Percentiles rank a stretch among this genome's conserved stretches.
Evolutionary conservation across 257 asterid genomes (phyloP).

Genomic region (Nicotiana tomentosiformis): DNA sequence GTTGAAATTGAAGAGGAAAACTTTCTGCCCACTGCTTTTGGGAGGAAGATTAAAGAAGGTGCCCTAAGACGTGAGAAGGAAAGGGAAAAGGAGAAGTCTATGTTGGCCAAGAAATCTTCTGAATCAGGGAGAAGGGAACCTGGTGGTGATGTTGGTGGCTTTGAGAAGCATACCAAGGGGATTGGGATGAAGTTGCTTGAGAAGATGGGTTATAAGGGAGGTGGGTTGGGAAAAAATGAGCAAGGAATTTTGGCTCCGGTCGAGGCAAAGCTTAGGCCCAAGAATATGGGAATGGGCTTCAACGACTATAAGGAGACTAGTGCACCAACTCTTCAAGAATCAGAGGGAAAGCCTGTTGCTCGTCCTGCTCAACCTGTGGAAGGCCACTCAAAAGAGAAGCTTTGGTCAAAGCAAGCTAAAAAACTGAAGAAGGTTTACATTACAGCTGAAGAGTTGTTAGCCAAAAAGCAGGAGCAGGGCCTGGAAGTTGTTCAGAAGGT

Average conservation of each 20-base stretch:
- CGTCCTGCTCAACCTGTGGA: constrained; percentile 33
- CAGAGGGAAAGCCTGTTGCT: constrained; percentile 32
- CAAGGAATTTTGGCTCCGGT: constrained; percentile 71
- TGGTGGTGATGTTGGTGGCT: constrained; percentile 44
- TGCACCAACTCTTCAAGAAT: constrained; percentile 35
- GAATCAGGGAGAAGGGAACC: constrained; percentile 30
- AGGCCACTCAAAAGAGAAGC: constrained; percentile 43
- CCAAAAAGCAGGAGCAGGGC: constrained; percentile 65
- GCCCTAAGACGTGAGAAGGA: constrained; percentile 55
- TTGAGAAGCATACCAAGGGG: constrained; percentile 71
- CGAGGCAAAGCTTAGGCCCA: constrained; percentile 74
- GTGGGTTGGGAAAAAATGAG: constrained; percentile 74
- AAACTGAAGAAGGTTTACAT: constrained; percentile 48
- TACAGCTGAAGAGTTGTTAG: constrained; percentile 69
- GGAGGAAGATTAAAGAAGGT: constrained; percentile 60
- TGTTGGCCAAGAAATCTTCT: constrained; percentile 46
- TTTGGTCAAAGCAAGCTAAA: constrained; percentile 59
- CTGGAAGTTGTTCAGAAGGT: constrained; percentile 70
- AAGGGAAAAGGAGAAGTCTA: constrained; percentile 50
- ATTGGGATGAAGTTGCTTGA: constrained; percentile 61
- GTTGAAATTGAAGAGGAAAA: constrained; percentile 28
- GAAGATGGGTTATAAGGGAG: constrained; percentile 89
- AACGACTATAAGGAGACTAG: constrained; percentile 56
- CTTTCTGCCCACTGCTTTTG: constrained; percentile 60
- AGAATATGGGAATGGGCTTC: constrained; percentile 83